A percentile compares a stretch with the other conserved stretches of the same genome.
These are phyloP conservation scores for Vitis hybrid DNA, from an alignment of 177 flowering plant genomes.

Conservation along the genomic window DNA sequence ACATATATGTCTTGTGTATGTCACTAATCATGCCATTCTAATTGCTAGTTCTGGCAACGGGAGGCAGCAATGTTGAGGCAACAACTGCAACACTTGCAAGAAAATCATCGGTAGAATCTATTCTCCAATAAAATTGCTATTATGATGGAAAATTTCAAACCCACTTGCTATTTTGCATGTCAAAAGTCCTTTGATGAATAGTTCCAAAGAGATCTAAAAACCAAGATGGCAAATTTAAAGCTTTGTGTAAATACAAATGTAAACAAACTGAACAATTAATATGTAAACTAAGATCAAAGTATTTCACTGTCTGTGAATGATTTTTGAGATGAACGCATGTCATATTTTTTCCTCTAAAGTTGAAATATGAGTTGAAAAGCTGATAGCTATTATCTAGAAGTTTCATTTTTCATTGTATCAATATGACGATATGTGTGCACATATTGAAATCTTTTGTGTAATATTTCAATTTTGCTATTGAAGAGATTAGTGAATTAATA, in stretches of 20 bases:
- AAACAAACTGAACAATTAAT: neutral
- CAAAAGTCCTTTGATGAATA: neutral
- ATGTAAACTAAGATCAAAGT: neutral
- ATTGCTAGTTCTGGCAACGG: constrained; percentile 49
- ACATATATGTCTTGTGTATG: neutral
- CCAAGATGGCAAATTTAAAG: neutral
- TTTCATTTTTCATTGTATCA: too few relatives aligned
- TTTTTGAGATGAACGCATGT: too few relatives aligned
- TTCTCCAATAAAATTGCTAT: neutral
- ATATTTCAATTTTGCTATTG: too few relatives aligned
- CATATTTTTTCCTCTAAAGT: too few relatives aligned
- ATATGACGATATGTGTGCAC: too few relatives aligned
- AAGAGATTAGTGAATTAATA: too few relatives aligned
- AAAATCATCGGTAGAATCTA: constrained; percentile 39
- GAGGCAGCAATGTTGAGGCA: constrained; percentile 46
- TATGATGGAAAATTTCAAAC: neutral
- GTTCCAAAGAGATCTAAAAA: neutral
- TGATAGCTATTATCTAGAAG: too few relatives aligned
- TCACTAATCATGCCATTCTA: neutral
- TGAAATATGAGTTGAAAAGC: too few relatives aligned
- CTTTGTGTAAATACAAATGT: neutral
- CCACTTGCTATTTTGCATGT: neutral
- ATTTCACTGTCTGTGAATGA: too few relatives aligned
- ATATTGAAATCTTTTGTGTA: too few relatives aligned
- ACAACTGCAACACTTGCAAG: constrained; percentile 45